Evolutionary conservation across 352 stramenopile genomes (phyloP), one percentile per base, ranked within the genome.

Genomic region (Plasmopara viticola): DNA sequence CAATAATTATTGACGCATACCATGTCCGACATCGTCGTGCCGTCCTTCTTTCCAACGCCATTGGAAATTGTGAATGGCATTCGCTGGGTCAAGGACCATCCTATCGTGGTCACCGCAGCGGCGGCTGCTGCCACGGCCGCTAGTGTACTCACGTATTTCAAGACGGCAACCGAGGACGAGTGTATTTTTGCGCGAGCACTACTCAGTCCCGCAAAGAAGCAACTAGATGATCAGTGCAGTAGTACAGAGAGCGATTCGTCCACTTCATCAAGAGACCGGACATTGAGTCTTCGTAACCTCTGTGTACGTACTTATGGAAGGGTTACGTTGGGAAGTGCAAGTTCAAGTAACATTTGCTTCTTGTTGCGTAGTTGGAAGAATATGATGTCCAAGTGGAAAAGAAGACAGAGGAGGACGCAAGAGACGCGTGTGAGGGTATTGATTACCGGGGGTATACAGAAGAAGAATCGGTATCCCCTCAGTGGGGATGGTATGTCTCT

Each of bases 401-500:
- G 45, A 48, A 15, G 0, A 40, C 47, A 8, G 33, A 60, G 45
- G 48, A 15, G 0, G 44, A 60, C 2, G 15, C 18, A n/a, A 35
- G 20, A 25, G 20, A 25, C 20, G 5, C 38, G 33, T 35, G 64
- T 35, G 59, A 56, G 17, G 53, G 51, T 15, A 44, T 48, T 6
- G 25, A 34, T n/a, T 70, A 40, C n/a, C 53, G 6, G 61, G 78
- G 54, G 60, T 64, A 9, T 65, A 72, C 5, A 69, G 82, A 51
- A 12, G 2, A 4, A 4, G 65, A 75, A 30, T 60, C 67, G 10
- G 58, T 60, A 8, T 90, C 80, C 8, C 80, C 80, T 0, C 77
- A 88, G 39, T 90, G 80, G 80, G 80, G 80, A 25, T 90, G 80
- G 80, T 90, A 90, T 51, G 80, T 90, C 33, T 90, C 80, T 20